Base-by-base conservation (phyloP, 2,329 filamentous ascomycete species). In the Apiospora malaysiana region DNA sequence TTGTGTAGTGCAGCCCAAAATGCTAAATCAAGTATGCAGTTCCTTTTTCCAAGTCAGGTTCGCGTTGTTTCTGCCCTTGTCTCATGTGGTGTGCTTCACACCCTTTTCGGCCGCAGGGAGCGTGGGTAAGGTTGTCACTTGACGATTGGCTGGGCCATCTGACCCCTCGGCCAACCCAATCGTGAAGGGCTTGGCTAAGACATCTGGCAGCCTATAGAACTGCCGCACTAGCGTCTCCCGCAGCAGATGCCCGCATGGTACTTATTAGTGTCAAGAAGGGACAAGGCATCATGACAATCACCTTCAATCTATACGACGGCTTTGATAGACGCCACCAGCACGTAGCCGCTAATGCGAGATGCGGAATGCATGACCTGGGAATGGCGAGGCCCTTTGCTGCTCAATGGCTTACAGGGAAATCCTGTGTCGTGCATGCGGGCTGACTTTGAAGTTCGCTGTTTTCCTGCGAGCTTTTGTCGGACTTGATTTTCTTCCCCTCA, bases 81-180 rank as follows among this genome's bases (percentile, higher is more conserved):
- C 56, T 63, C 56, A 63, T 63, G 56, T 63, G 56, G 56, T 63
- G 56, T 63, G 56, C 56, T 63, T 63, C 56, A 63, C 56, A 63
- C 56, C 56, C 56, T 63, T 32, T 63, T 12, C 32, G 21, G 56
- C 18, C 21, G 32, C 32, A 63, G 27, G 56, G 56, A 40, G 32
- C 12, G 49, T 56, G 49, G 49, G 25, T 56, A 32, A 56, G 49
- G 49, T 40, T 63, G 56, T 63, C 56, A 63, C 56, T 63, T 63
- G 56, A 63, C 56, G 56, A 63, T 63, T 63, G 56, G 56, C 21
- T 40, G 56, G 56, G 56, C 56, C 56, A 63, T 63, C 56, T 63
- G 56, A 63, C 56, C 32, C 27, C 56, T 40, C 56, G 56, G 32
- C 56, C 32, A 63, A 63, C 56, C 56, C 56, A 63, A 63, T 63